Conservation (phyloP, 768 basidiomycete species). For the Myochromella boudieri region DNA sequence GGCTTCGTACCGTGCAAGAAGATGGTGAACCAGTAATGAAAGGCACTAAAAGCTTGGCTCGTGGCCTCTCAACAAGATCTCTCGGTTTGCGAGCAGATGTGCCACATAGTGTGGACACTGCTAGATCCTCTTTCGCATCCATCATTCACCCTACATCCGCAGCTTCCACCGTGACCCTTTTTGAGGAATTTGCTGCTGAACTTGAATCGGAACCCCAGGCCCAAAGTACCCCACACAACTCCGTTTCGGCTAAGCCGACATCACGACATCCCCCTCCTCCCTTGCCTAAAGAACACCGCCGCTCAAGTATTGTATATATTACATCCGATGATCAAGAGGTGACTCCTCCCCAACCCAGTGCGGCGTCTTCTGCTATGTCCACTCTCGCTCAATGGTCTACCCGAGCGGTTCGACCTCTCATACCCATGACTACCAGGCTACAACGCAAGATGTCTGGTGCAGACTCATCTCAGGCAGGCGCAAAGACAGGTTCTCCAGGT, state of each 20-base stretch:
- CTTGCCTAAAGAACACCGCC: constrained; percentile 36
- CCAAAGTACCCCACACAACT: constrained; percentile 66
- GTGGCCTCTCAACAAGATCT: constrained; percentile 42
- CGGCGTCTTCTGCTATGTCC: constrained; percentile 33
- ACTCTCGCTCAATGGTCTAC: constrained; percentile 48
- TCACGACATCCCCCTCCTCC: constrained; percentile 34
- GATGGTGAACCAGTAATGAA: constrained; percentile 24
- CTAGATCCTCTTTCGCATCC: constrained; percentile 49
- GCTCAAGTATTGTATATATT: constrained; percentile 66
- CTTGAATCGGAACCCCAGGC: constrained; percentile 48
- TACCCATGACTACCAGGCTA: constrained; percentile 50
- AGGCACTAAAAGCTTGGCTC: constrained; percentile 22
- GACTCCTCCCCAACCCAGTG: constrained; percentile 19
- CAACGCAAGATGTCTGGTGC: constrained; percentile 40
- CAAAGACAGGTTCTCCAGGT: constrained; percentile 38
- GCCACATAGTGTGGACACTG: constrained; percentile 46
- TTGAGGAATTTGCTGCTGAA: constrained; percentile 51
- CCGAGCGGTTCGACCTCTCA: constrained; percentile 51
- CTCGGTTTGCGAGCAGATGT: constrained; percentile 52
- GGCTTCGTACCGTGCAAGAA: constrained; percentile 40
- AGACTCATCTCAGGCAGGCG: constrained; percentile 22
- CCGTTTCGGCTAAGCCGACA: constrained; percentile 32
- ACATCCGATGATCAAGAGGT: constrained; percentile 50
- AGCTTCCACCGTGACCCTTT: constrained; percentile 61
- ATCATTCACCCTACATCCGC: constrained; percentile 47